Base-by-base conservation (phyloP, 1,284 basidiomycete genomes). In the Microstroma glucosiphilum region DNA sequence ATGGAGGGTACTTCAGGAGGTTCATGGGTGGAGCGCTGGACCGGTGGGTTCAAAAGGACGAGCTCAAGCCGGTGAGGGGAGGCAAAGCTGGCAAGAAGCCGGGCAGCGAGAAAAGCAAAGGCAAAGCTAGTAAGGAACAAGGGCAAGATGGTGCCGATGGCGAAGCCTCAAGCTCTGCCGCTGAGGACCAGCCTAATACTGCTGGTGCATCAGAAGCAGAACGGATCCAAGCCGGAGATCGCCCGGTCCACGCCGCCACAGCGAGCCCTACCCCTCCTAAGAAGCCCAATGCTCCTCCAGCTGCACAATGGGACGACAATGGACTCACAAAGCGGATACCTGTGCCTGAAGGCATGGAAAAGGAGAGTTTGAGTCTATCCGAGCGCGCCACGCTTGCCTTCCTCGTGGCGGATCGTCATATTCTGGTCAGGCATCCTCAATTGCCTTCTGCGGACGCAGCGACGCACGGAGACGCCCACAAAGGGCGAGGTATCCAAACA, bases 341-440 rank as follows among this genome's bases (percentile, higher is more conserved):
- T 6, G 70, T 69, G 13, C 73, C 73, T 12, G 65, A 66, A 4
- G 64, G 58, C 1, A 61, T 76, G 60, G 57, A 59, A 23, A 66
- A 64, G 25, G 68, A 69, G 40, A 59, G 60, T n/a, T 57, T 78
- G 63, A 75, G 66, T 7, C 61, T 78, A 49, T 66, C 71, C 26
- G 76, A 78, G 59, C 68, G 77, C 12, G 74, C 75, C 11, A 78
- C 77, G 11, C 63, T 78, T 1, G 71, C 77, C 3, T 78, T 70
- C 66, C 68, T 78, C 4, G 68, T 75, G 13, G 69, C 75, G 11
- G 77, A 78, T 55, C 69, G 76, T 1, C 62, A 71, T 19, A 71
- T 78, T 46, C 75, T 76, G 40, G 60, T 70, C 4, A 68, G 67
- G 1, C 63, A 70, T 13, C 21, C 56, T 41, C 69, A 77, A 40